Percentiles rank a stretch among this genome's conserved stretches.
These are phyloP conservation scores for Copromyces sp. DNA, from an alignment of 495 filamentous ascomycete genomes.

Conservation along the genomic window DNA sequence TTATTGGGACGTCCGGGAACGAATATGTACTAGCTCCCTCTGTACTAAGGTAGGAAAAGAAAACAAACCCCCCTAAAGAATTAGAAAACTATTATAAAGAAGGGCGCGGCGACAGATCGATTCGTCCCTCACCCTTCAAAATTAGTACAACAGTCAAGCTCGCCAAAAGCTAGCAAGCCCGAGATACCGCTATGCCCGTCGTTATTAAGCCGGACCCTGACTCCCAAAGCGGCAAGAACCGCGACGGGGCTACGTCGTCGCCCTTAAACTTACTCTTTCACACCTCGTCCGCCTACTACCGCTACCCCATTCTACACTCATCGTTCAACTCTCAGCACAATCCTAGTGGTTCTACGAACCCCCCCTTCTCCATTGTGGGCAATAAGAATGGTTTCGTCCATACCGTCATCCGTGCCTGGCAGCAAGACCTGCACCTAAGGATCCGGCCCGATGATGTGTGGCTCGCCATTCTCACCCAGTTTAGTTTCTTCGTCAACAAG, in stretches of 20 bases:
- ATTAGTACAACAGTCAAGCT: not conserved
- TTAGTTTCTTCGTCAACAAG: constrained; percentile 41
- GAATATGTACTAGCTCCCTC: no score
- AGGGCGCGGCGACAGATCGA: not conserved
- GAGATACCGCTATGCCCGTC: not conserved
- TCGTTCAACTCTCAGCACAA: not conserved
- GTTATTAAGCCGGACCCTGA: not conserved
- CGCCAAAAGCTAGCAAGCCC: not conserved
- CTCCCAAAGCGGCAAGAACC: not conserved
- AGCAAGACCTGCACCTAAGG: constrained; percentile 42
- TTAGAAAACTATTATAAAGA: not conserved
- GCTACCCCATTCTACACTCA: not conserved
- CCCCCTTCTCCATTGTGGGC: not conserved
- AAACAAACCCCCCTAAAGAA: no score
- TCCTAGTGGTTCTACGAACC: not conserved
- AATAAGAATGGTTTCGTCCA: constrained; percentile 43
- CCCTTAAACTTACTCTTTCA: not conserved
- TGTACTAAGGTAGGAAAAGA: no score
- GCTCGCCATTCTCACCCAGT: constrained; percentile 46
- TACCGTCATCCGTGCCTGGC: constrained; percentile 41
- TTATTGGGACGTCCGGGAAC: no score
- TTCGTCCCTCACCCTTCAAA: not conserved
- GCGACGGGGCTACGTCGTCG: not conserved
- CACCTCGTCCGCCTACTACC: not conserved
- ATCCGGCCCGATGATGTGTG: constrained; percentile 55